Evolutionary conservation across 768 basidiomycete species (phyloP).

Genomic region (Calocera viscosa): DNA sequence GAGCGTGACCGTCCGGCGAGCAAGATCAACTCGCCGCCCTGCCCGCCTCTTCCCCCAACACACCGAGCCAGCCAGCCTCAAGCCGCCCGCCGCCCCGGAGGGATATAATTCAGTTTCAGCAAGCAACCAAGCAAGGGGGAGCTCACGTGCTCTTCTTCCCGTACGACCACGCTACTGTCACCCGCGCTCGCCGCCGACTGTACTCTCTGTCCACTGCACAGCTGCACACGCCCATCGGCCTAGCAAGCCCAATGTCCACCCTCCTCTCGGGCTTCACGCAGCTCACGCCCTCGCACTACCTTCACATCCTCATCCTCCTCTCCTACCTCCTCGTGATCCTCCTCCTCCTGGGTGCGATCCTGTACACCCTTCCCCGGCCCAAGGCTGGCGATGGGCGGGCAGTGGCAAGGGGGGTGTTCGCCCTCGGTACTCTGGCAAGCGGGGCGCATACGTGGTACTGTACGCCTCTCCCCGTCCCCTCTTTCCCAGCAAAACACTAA

Average conservation of each 20-base stretch:
- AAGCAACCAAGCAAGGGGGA: no score
- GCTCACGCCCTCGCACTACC: not conserved
- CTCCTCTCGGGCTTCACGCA: not conserved
- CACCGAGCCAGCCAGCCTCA: no score
- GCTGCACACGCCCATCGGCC: not conserved
- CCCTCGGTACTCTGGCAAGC: conserved; percentile 28
- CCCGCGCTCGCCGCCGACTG: no score
- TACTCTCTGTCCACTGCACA: not conserved
- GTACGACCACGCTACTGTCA: no score
- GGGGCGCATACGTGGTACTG: conserved; percentile 42
- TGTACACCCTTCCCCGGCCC: conserved; percentile 15
- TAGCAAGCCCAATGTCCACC: not conserved
- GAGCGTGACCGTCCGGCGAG: no score
- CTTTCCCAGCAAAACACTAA: not conserved
- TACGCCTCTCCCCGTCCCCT: conserved; percentile 30
- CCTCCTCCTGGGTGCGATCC: conserved; percentile 25
- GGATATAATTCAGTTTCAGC: no score
- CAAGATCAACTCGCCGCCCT: no score
- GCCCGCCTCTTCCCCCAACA: no score
- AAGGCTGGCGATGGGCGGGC: conserved; percentile 13
- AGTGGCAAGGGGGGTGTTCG: conserved; percentile 23
- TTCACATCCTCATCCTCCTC: conserved; percentile 20
- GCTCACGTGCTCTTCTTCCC: no score
- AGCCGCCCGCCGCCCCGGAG: no score
- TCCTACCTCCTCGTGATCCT: conserved; percentile 28